A percentile compares a stretch with the other conserved stretches of the same genome.
These are phyloP conservation scores for Schwanniomyces occidentalis DNA, from an alignment of 805 yeast species.

Conservation along the genomic window DNA sequence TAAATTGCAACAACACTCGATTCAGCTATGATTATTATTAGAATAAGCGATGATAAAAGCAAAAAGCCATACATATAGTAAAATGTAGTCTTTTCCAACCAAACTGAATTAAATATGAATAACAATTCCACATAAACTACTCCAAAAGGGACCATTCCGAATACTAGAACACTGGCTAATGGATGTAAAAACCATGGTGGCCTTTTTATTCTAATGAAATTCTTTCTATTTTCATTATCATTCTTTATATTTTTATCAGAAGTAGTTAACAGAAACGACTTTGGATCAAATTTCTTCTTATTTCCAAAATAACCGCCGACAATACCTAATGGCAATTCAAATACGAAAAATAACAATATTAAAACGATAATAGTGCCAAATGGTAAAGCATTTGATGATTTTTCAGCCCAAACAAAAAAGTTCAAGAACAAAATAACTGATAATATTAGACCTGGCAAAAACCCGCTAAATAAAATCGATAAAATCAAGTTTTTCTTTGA, in stretches of 20 bases:
- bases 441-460: conserved; percentile 49
- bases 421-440: conserved; percentile 57
- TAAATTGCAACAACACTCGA: conserved; percentile 71
- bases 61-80: conserved; percentile 82
- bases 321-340: conserved; percentile 75
- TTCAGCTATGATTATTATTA: conserved; percentile 66
- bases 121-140: conserved; percentile 78
- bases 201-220: conserved; percentile 6
- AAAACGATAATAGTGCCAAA: conserved; percentile 69
- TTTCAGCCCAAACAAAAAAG: conserved; percentile 71
- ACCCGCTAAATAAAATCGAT: conserved; percentile 34
- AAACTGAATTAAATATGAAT: conserved; percentile 70
- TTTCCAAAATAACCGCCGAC: conserved; percentile 67
- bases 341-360: conserved; percentile 55
- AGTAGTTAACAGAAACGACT: conserved; percentile 17
- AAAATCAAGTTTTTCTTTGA: conserved; percentile 13
- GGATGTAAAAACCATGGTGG: conserved; percentile 24
- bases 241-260: background rate
- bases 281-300: conserved; percentile 21
- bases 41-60: conserved; percentile 56
- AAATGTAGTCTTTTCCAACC: conserved; percentile 78
- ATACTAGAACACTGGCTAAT: conserved; percentile 37
- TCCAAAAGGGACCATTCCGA: conserved; percentile 77
- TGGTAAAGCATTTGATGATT: conserved; percentile 75
- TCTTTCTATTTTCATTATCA: background rate